Base-by-base conservation (phyloP, 2,329 filamentous ascomycete species). In the Beauveria pseudobassiana region DNA sequence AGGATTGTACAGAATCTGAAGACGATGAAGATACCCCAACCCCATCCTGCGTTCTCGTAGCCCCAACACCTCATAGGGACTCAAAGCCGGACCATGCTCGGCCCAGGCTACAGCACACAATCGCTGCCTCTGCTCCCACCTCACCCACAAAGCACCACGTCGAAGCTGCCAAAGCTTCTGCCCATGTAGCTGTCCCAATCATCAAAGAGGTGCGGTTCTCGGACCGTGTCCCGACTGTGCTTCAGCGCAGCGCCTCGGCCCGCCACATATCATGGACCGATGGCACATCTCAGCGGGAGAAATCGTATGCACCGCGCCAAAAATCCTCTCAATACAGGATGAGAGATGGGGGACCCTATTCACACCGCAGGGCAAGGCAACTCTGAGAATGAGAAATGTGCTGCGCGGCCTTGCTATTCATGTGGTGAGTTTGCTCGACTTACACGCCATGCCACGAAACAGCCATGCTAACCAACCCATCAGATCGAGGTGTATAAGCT, bases 321-420 rank as follows among this genome's bases (percentile, higher is more conserved):
- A 60, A 9, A 45, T 52, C 10, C 45, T 69, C 10, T 72, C 69
- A 1, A 82, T 83, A 1, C 73, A 89, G 30, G 89, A 93, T 70
- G 84, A 82, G 69, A 87, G 87, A 69, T 96, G 91, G 91, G 88
- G 90, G 6, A 79, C 79, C 10, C 73, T 96, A 3, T 96, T 96
- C 69, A 85, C 89, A 52, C 76, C 79, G 3, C 79, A 86, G 30
- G 88, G 87, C 0, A 80, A 82, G 61, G 85, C 89, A 1, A 93
- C 90, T 0, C 73, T 79, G 53, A 80, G 90, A 57, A 79, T 93
- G 18, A 83, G 83, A 0, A 84, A 92, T 65, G 86, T 95, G 45
- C 75, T 96, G 54, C 80, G 86, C 61, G 90, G 90, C 0, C 77
- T 96, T 62, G 90, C 90, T 14, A 80, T 85, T 59, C 87, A 91